Percentiles rank a stretch among this genome's conserved stretches.
phyloP scores from a whole-genome alignment of 2,329 filamentous ascomycete species.

The Penicillium sp. region DNA sequence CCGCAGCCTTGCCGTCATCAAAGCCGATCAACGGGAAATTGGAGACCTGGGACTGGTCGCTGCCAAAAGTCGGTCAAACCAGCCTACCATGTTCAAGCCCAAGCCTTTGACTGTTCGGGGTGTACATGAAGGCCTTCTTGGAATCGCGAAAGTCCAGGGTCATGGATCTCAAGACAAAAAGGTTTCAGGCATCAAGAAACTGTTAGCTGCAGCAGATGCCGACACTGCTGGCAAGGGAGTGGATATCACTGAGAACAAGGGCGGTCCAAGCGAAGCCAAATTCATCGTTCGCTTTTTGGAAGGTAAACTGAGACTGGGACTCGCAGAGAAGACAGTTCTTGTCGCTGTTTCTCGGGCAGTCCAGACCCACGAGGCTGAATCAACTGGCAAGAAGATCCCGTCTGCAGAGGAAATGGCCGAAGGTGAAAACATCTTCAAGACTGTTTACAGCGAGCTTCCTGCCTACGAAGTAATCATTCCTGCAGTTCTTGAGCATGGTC shows the following conservation, averaged over 20 bases:
- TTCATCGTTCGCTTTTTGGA: conserved; percentile 90
- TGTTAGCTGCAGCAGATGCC: conserved; percentile 85
- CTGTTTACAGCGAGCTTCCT: conserved; percentile 88
- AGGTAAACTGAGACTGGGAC: conserved; percentile 84
- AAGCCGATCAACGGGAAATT: conserved; percentile 92
- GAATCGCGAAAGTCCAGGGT: conserved; percentile 81
- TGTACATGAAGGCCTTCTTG: conserved; percentile 83
- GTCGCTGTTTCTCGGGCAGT: conserved; percentile 87
- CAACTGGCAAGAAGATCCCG: conserved; percentile 65
- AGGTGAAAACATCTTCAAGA: conserved; percentile 82
- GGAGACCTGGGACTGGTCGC: conserved; percentile 92
- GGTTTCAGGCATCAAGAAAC: conserved; percentile 91
- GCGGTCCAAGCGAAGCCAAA: conserved; percentile 91
- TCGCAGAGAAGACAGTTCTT: conserved; percentile 89
- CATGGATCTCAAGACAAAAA: conserved; percentile 87
- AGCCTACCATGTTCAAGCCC: conserved; percentile 97
- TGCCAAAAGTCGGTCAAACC: conserved; percentile 90
- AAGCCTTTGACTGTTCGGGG: conserved; percentile 83
- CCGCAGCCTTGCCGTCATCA: conserved; percentile 82
- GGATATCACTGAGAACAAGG: conserved; percentile 89
- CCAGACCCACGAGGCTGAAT: conserved; percentile 75
- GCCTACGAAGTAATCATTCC: conserved; percentile 95
- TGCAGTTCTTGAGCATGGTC: conserved; percentile 79
- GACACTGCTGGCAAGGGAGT: conserved; percentile 68
- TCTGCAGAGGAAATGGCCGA: conserved; percentile 74